Evolutionary conservation across 257 asterid species (phyloP).

Genomic region (Jaltomata sinuosa): DNA sequence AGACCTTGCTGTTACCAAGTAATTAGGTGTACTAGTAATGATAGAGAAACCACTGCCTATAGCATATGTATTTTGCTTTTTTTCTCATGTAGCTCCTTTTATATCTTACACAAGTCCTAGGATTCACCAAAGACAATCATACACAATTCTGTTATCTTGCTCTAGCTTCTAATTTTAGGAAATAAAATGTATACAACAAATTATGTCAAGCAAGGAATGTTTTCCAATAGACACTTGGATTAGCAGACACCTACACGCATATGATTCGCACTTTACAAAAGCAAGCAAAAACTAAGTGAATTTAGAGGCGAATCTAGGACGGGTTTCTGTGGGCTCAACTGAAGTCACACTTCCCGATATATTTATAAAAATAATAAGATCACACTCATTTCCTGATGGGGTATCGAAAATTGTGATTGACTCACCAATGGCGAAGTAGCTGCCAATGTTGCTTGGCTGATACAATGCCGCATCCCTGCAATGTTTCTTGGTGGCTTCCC

Average conservation of each 20-base stretch:
- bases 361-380: not conserved
- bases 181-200: not conserved
- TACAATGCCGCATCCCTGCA: conserved; percentile 75
- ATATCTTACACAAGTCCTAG: not conserved
- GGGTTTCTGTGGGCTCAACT: not conserved
- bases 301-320: not conserved
- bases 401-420: not conserved
- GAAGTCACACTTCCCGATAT: not conserved
- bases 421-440: conserved; percentile 48
- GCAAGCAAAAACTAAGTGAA: not conserved
- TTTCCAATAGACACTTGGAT: not conserved
- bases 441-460: conserved; percentile 66
- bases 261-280: not conserved
- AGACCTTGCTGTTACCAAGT: not conserved
- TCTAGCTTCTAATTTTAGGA: not conserved
- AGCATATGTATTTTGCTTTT: not conserved
- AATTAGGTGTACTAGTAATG: not conserved
- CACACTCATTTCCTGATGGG: not conserved
- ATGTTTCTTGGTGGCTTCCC: conserved; percentile 54
- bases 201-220: not conserved
- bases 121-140: not conserved
- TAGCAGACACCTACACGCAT: not conserved
- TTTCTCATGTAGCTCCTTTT: not conserved
- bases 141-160: not conserved
- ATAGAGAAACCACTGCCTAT: not conserved